Conservation (phyloP, 306 rosid genomes). For the Crotalaria pallida region DNA sequence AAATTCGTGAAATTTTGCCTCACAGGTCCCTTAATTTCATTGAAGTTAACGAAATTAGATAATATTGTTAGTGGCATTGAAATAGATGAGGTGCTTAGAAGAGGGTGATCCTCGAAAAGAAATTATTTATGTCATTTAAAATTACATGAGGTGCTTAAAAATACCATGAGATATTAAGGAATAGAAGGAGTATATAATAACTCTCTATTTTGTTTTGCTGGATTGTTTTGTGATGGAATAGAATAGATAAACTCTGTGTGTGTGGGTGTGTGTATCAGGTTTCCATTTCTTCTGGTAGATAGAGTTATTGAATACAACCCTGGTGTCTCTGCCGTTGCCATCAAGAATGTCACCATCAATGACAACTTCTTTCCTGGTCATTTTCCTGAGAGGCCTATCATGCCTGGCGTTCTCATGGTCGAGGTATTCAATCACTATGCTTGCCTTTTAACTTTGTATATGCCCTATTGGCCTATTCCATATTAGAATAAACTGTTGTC, state of each 20-base stretch:
- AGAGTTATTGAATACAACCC: constrained; percentile 72
- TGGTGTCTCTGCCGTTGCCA: constrained; percentile 52
- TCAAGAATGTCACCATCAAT: constrained; percentile 71
- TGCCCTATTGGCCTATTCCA: too few relatives aligned
- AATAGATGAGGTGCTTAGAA: too few relatives aligned
- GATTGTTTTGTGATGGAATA: background rate
- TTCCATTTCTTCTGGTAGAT: constrained; percentile 92
- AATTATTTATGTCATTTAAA: too few relatives aligned
- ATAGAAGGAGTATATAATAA: too few relatives aligned
- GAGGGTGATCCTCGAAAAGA: too few relatives aligned
- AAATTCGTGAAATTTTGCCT: constrained; percentile 76
- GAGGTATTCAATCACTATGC: constrained; percentile 46
- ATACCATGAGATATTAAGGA: too few relatives aligned
- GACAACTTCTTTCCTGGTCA: constrained; percentile 97
- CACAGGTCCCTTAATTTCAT: too few relatives aligned
- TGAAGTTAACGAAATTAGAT: too few relatives aligned
- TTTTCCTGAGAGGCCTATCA: constrained; percentile 90
- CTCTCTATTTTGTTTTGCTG: background rate
- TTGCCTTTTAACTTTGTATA: too few relatives aligned
- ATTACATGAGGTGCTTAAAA: too few relatives aligned
- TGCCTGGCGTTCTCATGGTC: constrained; percentile 96
- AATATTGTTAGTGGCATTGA: too few relatives aligned
- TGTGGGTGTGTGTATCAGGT: constrained; percentile 41
- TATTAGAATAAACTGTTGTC: too few relatives aligned
- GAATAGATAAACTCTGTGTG: background rate